Conservation (phyloP, 371 early-diverging fungal genomes). For the Phascolomyces articulosus region DNA sequence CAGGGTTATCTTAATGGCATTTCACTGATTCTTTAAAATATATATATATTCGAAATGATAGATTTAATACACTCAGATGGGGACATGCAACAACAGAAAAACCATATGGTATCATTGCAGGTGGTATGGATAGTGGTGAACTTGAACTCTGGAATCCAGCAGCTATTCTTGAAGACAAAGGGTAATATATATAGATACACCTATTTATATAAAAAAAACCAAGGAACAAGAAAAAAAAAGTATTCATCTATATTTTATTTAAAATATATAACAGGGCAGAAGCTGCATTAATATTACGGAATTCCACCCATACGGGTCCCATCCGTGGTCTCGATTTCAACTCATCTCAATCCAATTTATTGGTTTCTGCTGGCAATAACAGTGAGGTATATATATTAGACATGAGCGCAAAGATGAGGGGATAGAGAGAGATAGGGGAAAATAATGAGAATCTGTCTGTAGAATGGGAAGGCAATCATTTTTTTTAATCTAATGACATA, state of each 20-base stretch:
- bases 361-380: conserved; percentile 91
- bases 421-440: too few relatives aligned
- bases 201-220: too few relatives aligned
- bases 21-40: too few relatives aligned
- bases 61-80: conserved; percentile 90
- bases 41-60: too few relatives aligned
- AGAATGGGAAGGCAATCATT: too few relatives aligned
- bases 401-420: too few relatives aligned
- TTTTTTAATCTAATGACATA: too few relatives aligned
- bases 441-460: too few relatives aligned
- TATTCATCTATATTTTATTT: too few relatives aligned
- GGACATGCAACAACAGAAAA: conserved; percentile 56
- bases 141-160: conserved; percentile 88
- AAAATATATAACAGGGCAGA: conserved; percentile 24
- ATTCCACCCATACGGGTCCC: conserved; percentile 82
- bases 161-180: conserved; percentile 66
- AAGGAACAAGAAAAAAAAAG: too few relatives aligned
- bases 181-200: conserved; percentile 31
- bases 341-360: conserved; percentile 80
- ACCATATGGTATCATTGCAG: conserved; percentile 86
- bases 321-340: conserved; percentile 95
- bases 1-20: neutral
- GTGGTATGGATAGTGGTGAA: conserved; percentile 95
- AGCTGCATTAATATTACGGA: conserved; percentile 65
- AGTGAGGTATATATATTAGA: conserved; percentile 72